Evolutionary conservation across 1,139 yeast genomes (phyloP), one percentile per base, ranked within the genome.

Genomic region (Petasospora fabianii): DNA sequence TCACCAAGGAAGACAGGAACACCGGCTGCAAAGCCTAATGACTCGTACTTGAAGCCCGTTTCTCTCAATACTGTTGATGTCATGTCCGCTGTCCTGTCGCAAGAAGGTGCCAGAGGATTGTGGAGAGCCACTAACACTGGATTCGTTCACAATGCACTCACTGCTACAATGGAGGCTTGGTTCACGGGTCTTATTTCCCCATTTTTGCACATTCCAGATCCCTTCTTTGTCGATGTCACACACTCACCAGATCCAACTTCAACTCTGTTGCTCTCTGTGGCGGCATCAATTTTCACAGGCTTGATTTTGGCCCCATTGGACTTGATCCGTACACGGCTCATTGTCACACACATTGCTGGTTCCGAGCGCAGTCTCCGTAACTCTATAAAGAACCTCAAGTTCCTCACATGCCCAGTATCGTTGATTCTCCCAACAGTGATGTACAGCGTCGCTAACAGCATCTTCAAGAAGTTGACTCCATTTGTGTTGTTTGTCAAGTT

Each of bases 101-200:
- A 77, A 48, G 97, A 87, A 54, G 97, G 97, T 0, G 79, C 87
- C 1, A 68, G 80, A 56, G 96, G 96, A 1, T 65, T 87, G 21
- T 85, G 95, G 75, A 73, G 94, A 53, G 96, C 95, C 4, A 72
- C 86, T 32, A 88, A 92, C 59, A 86, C 96, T 1, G 73, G 95
- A 1, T 90, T 88, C 56, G 69, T 92, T 24, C 74, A 84, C 56
- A 83, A 76, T 43, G 84, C 95, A 0, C 67, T 88, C 31, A 76
- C 84, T 1, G 78, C 80, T 42, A 84, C 95, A 1, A 67, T 88
- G 36, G 95, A 86, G 55, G 88, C 96, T 1, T 90, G 97, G 97
- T 70, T 87, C 32, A 82, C 95, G 0, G 96, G 96, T 6, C 78
- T 90, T 51, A 61, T 87, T 13, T 80, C 96, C 6, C 92, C 96